Base-by-base conservation (phyloP, 495 filamentous ascomycete genomes). In the Hyaloscypha variabilis region DNA sequence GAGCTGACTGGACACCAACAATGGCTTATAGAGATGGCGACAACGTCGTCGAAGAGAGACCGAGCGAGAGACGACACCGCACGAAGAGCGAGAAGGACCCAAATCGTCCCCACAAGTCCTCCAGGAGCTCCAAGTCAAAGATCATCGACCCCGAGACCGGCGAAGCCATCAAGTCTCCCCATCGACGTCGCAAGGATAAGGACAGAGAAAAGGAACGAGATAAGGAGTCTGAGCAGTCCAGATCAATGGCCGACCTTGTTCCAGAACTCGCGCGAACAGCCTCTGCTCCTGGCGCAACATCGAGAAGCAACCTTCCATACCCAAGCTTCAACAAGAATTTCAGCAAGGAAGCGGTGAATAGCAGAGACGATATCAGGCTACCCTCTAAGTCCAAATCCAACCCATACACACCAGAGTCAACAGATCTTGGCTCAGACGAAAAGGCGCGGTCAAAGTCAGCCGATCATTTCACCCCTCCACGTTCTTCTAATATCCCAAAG, bases 281-380 rank as follows among this genome's bases (percentile, higher is more conserved):
- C 5, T 76, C 72, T 42, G 59, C 76, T 25, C 67, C 72, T 55
- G 65, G 77, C 34, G 75, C 73, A 57, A 77, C 67, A 26, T 78
- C 78, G 17, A 73, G 82, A 60, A 81, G 85, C 66, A 92, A 84
- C 78, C 75, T 91, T 25, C 88, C 92, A 14, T 97, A 97, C 73
- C 93, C 94, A 5, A 83, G 79, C 21, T 95, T 96, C 78, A 94
- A 90, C 72, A 97, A 96, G 75, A 88, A 89, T 39, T 90, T 96
- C 73, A 95, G 91, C 83, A 94, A 92, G 74, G 92, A 96, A 73
- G 82, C 85, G 55, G 81, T 96, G 42, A 79, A 82, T 56, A 87
- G 83, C 73, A 82, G 82, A 68, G 87, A 88, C 62, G 84, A 87
- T 67, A 60, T 86, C 60, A 60, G 66, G 17, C 34, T 64, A 17